Base-by-base conservation (phyloP, 176 grass and related monocot genomes). In the Oryza coarctata region DNA sequence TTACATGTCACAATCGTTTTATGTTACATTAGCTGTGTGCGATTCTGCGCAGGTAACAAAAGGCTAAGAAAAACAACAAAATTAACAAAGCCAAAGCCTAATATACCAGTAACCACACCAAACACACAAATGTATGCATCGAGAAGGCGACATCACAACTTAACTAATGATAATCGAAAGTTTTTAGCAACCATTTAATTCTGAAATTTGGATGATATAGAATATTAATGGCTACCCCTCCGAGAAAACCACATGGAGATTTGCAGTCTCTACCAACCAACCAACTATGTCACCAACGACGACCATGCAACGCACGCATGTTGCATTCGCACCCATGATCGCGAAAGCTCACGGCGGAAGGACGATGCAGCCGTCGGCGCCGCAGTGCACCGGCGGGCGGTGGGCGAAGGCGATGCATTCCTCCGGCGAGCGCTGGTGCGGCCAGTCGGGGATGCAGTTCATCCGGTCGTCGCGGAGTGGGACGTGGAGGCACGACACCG, bases 361-460 rank as follows among this genome's bases (percentile, higher is more conserved):
- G 10, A 79, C 23, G 39, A 94, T 91, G 79, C 94, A 97, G 2
- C 94, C 94, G 67, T 97, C 66, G 15, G 83, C 63, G 79, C n/a
- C 85, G 80, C 94, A 97, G 84, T 90, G 88, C 43, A 84, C 85
- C 12, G 89, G 90, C n/a, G 90, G 92, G 64, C n/a, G 71, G 72
- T 86, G 83, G 34, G 80, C 38, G 82, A 97, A 97, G 39, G 86
- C 80, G 34, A 85, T 80, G 87, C 94, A 97, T 68, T 97, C 85
- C 76, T 97, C 87, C 27, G 71, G 85, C 27, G 86, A 29, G 2
- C 94, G 85, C 79, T 97, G 94, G 68, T 94, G 63, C 0, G 92
- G 94, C 83, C 94, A 79, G 41, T 86, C 81, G 2, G 83, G 85
- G 74, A 97, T 92, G 83, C 94, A 97, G 84, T 97, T 97, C 80